Conservation (phyloP, 2,329 filamentous ascomycete species). For the Diplodia intermedia region DNA sequence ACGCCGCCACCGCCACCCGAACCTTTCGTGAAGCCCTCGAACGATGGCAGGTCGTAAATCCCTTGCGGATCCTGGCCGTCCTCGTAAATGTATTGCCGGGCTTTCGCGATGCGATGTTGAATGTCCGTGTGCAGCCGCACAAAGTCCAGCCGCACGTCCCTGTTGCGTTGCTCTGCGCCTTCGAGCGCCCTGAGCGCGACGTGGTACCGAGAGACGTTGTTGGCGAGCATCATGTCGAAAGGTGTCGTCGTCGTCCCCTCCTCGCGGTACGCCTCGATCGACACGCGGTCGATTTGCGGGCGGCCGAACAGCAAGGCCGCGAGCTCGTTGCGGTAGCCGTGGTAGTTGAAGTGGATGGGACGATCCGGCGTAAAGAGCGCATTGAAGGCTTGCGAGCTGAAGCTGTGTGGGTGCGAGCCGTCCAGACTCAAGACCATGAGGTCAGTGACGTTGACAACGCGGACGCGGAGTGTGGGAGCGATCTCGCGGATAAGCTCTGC, state of each 20-base stretch:
- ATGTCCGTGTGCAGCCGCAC: constrained; percentile 59
- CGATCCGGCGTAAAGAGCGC: constrained; percentile 64
- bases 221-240: constrained; percentile 73
- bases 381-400: constrained; percentile 60
- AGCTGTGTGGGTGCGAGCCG: constrained; percentile 64
- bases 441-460: constrained; percentile 71
- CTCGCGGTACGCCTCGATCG: constrained; percentile 66
- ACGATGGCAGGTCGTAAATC: constrained; percentile 59
- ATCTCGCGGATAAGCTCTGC: constrained; percentile 61
- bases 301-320: constrained; percentile 68
- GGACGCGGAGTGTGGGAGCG: constrained; percentile 61
- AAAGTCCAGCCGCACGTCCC: constrained; percentile 54
- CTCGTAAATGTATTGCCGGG: constrained; percentile 60
- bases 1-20: constrained; percentile 32
- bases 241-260: constrained; percentile 72
- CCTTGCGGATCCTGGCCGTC: constrained; percentile 62
- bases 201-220: constrained; percentile 66
- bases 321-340: constrained; percentile 68
- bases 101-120: constrained; percentile 56
- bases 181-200: constrained; percentile 63
- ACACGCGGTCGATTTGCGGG: constrained; percentile 59
- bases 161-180: constrained; percentile 57
- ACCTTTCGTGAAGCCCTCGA: constrained; percentile 39
- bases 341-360: constrained; percentile 70
- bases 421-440: constrained; percentile 67